A percentile compares a stretch with the other conserved stretches of the same genome.
Conservation (phyloP, 768 basidiomycete species). For the Trametes cinnabarina region DNA sequence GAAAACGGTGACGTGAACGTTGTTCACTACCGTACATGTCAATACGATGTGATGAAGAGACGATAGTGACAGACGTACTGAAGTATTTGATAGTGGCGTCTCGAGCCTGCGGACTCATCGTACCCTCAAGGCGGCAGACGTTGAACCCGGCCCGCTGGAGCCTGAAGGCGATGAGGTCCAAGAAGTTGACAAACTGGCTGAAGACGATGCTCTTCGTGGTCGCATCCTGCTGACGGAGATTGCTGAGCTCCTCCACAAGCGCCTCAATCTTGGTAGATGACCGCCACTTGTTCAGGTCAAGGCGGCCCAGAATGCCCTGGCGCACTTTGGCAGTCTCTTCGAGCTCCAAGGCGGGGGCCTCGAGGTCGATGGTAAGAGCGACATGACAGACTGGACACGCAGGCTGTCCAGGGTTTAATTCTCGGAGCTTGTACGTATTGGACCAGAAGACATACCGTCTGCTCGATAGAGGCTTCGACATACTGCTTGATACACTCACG, state of each 20-base stretch:
- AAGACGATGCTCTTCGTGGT: conserved; percentile 98
- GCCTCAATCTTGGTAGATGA: conserved; percentile 99
- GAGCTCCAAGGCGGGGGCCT: conserved; percentile 86
- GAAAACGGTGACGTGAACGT: conserved; percentile 94
- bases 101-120: conserved; percentile 94
- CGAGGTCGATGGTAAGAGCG: conserved; percentile 91
- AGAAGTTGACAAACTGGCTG: conserved; percentile 90
- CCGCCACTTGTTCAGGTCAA: conserved; percentile 87
- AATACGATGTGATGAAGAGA: background rate
- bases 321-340: conserved; percentile 56
- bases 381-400: conserved; percentile 94
- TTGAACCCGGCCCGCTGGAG: conserved; percentile 90
- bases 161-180: conserved; percentile 91
- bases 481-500: conserved; percentile 95
- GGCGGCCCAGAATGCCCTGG: conserved; percentile 91
- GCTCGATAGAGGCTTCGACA: conserved; percentile 69
- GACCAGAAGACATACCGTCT: conserved; percentile 44
- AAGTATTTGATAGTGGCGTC: conserved; percentile 95
- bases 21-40: conserved; percentile 64
- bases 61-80: conserved; percentile 48
- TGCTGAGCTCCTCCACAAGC: conserved; percentile 87
- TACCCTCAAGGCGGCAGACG: conserved; percentile 93
- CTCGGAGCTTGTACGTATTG: background rate
- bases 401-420: conserved; percentile 50
- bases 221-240: conserved; percentile 76